A percentile compares a stretch with the other conserved stretches of the same genome.
These are phyloP conservation scores for Funneliformis mosseae DNA, from an alignment of 192 early-diverging fungal genomes.

Conservation along the genomic window DNA sequence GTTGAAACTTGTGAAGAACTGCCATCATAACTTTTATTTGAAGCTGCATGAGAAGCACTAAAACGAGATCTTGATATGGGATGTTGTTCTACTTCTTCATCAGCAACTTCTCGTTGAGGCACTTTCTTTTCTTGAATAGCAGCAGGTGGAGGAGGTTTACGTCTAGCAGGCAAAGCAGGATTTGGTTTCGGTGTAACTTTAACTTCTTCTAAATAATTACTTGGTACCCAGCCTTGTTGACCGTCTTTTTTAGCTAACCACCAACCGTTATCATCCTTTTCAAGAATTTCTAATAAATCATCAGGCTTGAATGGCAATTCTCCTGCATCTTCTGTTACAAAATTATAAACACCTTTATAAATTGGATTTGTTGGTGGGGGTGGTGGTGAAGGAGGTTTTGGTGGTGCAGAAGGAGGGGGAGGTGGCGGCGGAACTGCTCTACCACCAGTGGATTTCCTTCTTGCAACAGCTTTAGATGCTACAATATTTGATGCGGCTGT, in stretches of 20 bases:
- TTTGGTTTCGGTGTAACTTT: conserved; percentile 59
- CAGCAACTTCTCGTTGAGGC: conserved; percentile 46
- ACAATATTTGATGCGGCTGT: conserved; percentile 7
- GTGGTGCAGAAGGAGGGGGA: conserved; percentile 37
- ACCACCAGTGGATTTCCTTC: conserved; percentile 25
- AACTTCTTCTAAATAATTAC: conserved; percentile 85
- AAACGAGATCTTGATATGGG: not conserved
- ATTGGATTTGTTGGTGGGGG: conserved; percentile 57
- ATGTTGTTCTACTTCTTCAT: conserved; percentile 39
- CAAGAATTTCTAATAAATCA: conserved; percentile 73
- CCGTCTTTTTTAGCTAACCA: conserved; percentile 68
- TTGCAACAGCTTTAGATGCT: conserved; percentile 32
- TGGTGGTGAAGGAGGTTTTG: conserved; percentile 37
- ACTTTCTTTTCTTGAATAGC: conserved; percentile 54
- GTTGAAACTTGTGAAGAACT: not conserved
- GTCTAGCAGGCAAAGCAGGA: conserved; percentile 42
- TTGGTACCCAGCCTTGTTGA: conserved; percentile 76
- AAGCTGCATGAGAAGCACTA: not conserved
- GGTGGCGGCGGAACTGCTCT: conserved; percentile 54
- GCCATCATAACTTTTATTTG: conserved; percentile 9
- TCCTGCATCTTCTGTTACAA: conserved; percentile 60
- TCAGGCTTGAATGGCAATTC: conserved; percentile 68
- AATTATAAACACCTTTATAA: conserved; percentile 60
- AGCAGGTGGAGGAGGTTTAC: conserved; percentile 38
- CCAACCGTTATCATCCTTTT: conserved; percentile 92